phyloP scores from a whole-genome alignment of 257 asterid genomes.

The Nicotiana paniculata region DNA sequence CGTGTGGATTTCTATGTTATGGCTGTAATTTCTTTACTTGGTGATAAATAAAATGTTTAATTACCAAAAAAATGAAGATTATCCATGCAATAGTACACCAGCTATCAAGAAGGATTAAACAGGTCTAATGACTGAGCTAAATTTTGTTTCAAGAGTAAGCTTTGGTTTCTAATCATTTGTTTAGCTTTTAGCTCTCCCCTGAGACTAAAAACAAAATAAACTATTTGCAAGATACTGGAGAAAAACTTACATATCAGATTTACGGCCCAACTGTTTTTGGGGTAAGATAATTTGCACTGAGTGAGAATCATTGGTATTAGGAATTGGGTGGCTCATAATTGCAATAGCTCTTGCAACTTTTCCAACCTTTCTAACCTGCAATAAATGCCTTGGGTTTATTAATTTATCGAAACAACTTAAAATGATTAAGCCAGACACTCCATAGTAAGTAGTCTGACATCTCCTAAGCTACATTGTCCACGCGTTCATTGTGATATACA shows the following conservation, averaged over 20 bases:
- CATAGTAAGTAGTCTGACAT: not conserved
- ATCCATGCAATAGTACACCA: not conserved
- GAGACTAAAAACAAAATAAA: not conserved
- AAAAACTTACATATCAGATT: conserved; percentile 69
- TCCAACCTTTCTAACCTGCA: conserved; percentile 72
- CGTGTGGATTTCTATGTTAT: no score
- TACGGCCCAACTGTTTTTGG: conserved; percentile 87
- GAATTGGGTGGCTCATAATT: conserved; percentile 93
- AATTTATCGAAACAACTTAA: not conserved
- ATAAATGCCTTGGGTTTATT: not conserved
- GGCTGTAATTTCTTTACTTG: no score
- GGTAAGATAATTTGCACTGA: conserved; percentile 88
- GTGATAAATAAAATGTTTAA: no score
- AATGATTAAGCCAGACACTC: not conserved
- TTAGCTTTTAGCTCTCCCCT: not conserved
- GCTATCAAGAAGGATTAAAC: not conserved
- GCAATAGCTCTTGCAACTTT: conserved; percentile 85
- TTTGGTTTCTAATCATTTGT: not conserved
- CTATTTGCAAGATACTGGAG: not conserved
- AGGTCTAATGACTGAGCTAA: not conserved
- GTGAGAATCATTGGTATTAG: conserved; percentile 73
- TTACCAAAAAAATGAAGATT: not conserved
- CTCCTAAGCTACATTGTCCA: not conserved
- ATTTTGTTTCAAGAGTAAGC: not conserved
- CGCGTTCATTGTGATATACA: not conserved